Percentiles rank a stretch among this genome's conserved stretches.
phyloP scores from a whole-genome alignment of 164 flowering plant genomes.

The Aristolochia fimbriata region DNA sequence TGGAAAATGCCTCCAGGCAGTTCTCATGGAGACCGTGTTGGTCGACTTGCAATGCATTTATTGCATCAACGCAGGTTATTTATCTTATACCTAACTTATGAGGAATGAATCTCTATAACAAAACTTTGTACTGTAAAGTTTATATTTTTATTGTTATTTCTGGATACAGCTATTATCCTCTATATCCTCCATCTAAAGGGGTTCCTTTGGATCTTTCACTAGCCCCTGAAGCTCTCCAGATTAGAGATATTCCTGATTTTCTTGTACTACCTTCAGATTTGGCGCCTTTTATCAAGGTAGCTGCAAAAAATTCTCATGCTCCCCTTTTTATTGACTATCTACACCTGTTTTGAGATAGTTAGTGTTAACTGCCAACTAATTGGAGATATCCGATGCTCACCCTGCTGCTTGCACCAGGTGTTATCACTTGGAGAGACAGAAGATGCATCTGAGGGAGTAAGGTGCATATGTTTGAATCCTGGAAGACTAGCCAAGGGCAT shows the following conservation, averaged over 20 bases:
- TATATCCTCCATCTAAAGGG: constrained; percentile 77
- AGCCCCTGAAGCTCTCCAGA: constrained; percentile 67
- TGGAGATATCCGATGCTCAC: background rate
- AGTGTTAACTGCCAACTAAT: background rate
- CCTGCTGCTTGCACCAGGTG: constrained; percentile 24
- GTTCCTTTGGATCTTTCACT: constrained; percentile 83
- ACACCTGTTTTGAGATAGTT: background rate
- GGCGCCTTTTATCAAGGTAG: constrained; percentile 82
- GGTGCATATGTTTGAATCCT: constrained; percentile 80
- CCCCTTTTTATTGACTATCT: background rate
- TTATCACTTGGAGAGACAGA: constrained; percentile 35
- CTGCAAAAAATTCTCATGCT: background rate
- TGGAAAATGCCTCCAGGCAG: constrained; percentile 54
- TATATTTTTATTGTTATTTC: background rate
- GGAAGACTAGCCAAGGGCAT: constrained; percentile 91
- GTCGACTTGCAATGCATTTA: constrained; percentile 70
- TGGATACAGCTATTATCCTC: constrained; percentile 81
- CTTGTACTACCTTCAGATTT: constrained; percentile 85
- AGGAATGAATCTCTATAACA: background rate
- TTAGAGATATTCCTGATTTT: constrained; percentile 61
- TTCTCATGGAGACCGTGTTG: constrained; percentile 56
- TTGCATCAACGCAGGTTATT: constrained; percentile 69
- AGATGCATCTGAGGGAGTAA: constrained; percentile 34
- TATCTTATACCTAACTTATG: background rate
- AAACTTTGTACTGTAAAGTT: background rate